Base-by-base conservation (phyloP, 495 filamentous ascomycete species). In the Clavariopsis aquatica region DNA sequence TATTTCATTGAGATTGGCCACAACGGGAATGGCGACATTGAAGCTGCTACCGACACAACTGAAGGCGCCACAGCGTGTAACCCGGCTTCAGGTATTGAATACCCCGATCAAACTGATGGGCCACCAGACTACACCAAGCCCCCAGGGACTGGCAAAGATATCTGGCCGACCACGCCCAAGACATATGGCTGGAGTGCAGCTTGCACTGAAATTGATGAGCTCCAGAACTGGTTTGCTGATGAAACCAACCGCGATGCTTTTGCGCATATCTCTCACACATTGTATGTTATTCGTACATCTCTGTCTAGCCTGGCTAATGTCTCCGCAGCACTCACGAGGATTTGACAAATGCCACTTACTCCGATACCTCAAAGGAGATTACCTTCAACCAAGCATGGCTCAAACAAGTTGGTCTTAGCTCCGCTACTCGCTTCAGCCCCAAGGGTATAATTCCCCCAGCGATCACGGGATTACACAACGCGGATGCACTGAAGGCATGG, bases 381-480 rank as follows among this genome's bases (percentile, higher is more conserved):
- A 73, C 73, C 28, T 88, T 82, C 76, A 88, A 88, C 75, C 73
- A 80, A 52, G 81, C 78, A 34, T 88, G 84, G 84, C 68, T 85
- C 31, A 72, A 78, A 64, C 78, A 81, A 60, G 72, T 80, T 13
- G 82, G 81, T 12, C 71, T 88, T 36, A 68, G 72, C 47, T 28
- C 64, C 17, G 77, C 77, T 12, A 65, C 43, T 15, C 67, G 77
- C 57, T 85, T 78, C 60, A 84, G 80, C 17, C 63, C 71, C 22
- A 77, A 76, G 29, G 85, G 85, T 26, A 78, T 88, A 56, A 84
- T 87, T 64, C 85, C 85, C 10, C 85, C 85, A 0, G 83, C 82
- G 58, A 88, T 88, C 57, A 87, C 85, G 0, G 85, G 85, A 47
- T 63, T 87, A 10, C 84, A 86, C 75, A 88, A 88, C 72, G 85